Evolutionary conservation across 2,329 filamentous ascomycete genomes (phyloP), one percentile per base, ranked within the genome.

Genomic region (Epichloe amarillans): DNA sequence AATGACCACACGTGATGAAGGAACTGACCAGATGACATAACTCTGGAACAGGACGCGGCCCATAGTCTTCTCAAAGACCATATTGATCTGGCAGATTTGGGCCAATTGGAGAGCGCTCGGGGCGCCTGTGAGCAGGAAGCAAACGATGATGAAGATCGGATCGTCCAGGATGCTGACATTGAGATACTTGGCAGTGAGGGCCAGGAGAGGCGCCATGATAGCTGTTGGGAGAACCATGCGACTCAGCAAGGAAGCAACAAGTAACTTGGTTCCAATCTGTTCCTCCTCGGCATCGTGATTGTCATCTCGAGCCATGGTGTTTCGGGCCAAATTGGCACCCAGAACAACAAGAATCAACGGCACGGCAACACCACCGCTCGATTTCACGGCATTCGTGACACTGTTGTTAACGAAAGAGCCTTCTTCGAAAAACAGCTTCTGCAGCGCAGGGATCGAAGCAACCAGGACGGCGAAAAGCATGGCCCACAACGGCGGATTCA

Each of bases 1-100:
- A 15, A 15, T n/a, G 6, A 21, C 14, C 11, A 8, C 15, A 12
- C n/a, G 5, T 26, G 19, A 19, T 10, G 23, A 44, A 36, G 46
- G 43, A 49, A 74, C 82, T 69, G 72, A 88, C 88, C 89, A 95
- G 56, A 96, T 83, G 53, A 98, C 68, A 55, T 70, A 70, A 70
- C 91, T 96, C 72, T 96, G 91, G 73, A 97, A 95, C 47, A 97
- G 71, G 51, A 98, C 77, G 65, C 82, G 86, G 55, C 87, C 86
- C 90, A 98, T 97, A 46, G 93, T 88, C 17, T 84, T 82, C 73
- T 97, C 91, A 66, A 88, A 98, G 10, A 98, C 93, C 55, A 85
- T 85, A 68, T 98, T 98, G 70, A 97, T 86, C 75, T 97, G 93
- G 70, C 93, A 98, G 54, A 98, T 98, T 70, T 98, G 93, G 6